Evolutionary conservation across 2,329 filamentous ascomycete species (phyloP).

Genomic region (Cladosporium sp.): DNA sequence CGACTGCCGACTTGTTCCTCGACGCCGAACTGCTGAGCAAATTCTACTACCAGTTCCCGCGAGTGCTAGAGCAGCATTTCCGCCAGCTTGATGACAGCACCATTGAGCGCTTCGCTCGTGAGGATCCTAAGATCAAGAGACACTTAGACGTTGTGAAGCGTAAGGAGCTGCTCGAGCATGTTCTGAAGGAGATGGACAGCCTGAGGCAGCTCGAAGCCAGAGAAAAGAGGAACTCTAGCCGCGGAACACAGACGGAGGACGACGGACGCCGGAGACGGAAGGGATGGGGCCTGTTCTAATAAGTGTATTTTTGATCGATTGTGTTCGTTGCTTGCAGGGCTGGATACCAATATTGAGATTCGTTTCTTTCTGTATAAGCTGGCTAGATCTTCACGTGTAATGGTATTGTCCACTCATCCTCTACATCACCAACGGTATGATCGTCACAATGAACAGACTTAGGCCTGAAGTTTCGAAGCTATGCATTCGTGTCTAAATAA

Average conservation of each 20-base stretch:
- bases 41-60: slow-evolving; percentile 93
- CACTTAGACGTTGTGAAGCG: slow-evolving; percentile 88
- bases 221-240: slow-evolving; percentile 50
- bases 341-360: too few relatives aligned
- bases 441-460: too few relatives aligned
- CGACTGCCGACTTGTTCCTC: slow-evolving; percentile 91
- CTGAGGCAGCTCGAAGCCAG: slow-evolving; percentile 75
- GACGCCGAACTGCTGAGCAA: slow-evolving; percentile 95
- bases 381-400: too few relatives aligned
- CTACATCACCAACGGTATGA: too few relatives aligned
- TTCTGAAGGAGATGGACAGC: slow-evolving; percentile 92
- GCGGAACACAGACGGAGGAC: slow-evolving; percentile 31
- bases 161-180: slow-evolving; percentile 88
- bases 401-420: too few relatives aligned
- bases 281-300: slow-evolving; percentile 30
- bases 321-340: neutral
- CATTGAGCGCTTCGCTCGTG: slow-evolving; percentile 82
- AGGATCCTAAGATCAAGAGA: slow-evolving; percentile 81
- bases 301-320: neutral
- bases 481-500: too few relatives aligned
- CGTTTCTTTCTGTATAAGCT: too few relatives aligned
- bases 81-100: slow-evolving; percentile 64
- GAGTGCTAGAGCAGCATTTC: slow-evolving; percentile 81
- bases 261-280: slow-evolving; percentile 19
- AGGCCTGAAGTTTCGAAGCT: too few relatives aligned